Evolutionary conservation across 1,139 yeast species (phyloP), one percentile per base, ranked within the genome.

Genomic region (Candida buenavistaensis): DNA sequence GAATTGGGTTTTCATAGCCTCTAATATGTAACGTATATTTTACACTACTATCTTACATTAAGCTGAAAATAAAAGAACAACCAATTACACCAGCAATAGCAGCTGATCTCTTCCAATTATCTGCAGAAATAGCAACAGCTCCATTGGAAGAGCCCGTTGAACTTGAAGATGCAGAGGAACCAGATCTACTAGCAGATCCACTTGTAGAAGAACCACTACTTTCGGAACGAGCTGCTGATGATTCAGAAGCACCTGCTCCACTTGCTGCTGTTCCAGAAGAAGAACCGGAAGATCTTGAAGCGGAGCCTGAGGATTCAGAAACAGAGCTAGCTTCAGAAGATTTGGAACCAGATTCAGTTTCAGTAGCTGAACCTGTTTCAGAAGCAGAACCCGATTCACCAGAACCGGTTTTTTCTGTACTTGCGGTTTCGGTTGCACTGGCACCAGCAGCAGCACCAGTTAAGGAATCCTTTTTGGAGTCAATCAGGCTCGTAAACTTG

Each of bases 181-280:
- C 11, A 26, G 21, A 5, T n/a, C 14, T 16, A 14, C 34, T 21
- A 10, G 46, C 35, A 17, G 37, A 35, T 28, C 49, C 35, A 28
- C 32, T 34, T 10, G n/a, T n/a, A 28, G 71, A 57, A 43, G 57
- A 42, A 29, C 71, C 73, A 38, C 68, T 56, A 36, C 68, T 37
- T 35, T 64, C 67, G 30, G 62, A 65, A 28, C 69, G 56, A 14
- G 62, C 62, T 35, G 56, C 55, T 23, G 69, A 59, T 51, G 54
- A 63, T 55, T 69, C 68, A 75, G 72, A 68, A 37, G 63, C 55
- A 23, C 62, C 59, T 21, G n/a, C n/a, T n/a, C n/a, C n/a, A 14
- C 11, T 31, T 11, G 44, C 35, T 14, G 21, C 28, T 15, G 47
- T 44, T 17, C 45, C 45, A 28, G 49, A 36, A 12, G 19, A n/a